Evolutionary conservation across 73 alveolate species (phyloP).

Genomic region (Paramecium bursaria): DNA sequence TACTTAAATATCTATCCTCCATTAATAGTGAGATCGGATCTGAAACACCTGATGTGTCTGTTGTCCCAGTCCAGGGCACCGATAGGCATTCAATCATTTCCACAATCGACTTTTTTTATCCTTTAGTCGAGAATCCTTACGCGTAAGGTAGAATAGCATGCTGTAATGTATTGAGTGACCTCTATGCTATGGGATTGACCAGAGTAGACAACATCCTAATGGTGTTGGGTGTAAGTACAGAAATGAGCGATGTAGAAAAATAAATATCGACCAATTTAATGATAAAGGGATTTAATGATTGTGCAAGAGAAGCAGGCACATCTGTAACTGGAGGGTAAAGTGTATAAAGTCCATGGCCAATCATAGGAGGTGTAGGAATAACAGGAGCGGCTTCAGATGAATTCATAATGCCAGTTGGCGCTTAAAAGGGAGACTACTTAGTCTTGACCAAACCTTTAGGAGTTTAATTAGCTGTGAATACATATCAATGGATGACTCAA

Average conservation of each 20-base stretch:
- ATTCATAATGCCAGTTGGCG: constrained; percentile 77
- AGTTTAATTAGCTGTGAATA: constrained; percentile 81
- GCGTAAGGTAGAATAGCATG: constrained; percentile 98
- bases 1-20: constrained; percentile 73
- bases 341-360: constrained; percentile 97
- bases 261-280: constrained; percentile 77
- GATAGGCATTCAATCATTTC: constrained; percentile 81
- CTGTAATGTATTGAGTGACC: constrained; percentile 96
- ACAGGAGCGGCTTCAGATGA: constrained; percentile 80
- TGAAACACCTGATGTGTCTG: constrained; percentile 95
- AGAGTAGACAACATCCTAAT: constrained; percentile 90
- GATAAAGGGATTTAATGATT: constrained; percentile 97
- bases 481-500: constrained; percentile 76
- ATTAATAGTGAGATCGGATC: constrained; percentile 84
- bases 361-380: constrained; percentile 96
- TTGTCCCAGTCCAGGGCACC: constrained; percentile 72
- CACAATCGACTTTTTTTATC: constrained; percentile 97
- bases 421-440: constrained; percentile 82
- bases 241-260: constrained; percentile 81
- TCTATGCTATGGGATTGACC: constrained; percentile 98
- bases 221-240: constrained; percentile 89
- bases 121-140: constrained; percentile 97
- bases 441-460: constrained; percentile 94
- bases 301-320: constrained; percentile 92
- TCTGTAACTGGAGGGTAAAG: constrained; percentile 96